A percentile compares a stretch with the other conserved stretches of the same genome.
Evolutionary conservation across 2,329 filamentous ascomycete genomes (phyloP).

Genomic region (Beauveria varroae): DNA sequence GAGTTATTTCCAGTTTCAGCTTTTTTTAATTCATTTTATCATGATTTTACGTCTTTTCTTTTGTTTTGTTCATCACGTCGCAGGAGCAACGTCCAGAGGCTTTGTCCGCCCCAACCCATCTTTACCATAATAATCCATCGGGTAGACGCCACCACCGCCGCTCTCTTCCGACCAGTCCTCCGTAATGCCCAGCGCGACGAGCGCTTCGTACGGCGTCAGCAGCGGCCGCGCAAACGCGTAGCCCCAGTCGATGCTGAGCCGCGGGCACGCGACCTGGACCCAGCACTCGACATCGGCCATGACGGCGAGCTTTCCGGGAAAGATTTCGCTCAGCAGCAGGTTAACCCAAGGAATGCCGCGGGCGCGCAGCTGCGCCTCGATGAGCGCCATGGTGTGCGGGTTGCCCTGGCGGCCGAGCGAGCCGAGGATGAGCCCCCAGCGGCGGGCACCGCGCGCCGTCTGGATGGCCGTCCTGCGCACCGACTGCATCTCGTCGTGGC

Average conservation of each 20-base stretch:
- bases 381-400: slow-evolving; percentile 80
- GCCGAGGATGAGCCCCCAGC: slow-evolving; percentile 93
- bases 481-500: slow-evolving; percentile 82
- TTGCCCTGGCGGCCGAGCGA: slow-evolving; percentile 92
- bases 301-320: slow-evolving; percentile 87
- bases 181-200: slow-evolving; percentile 75
- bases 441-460: slow-evolving; percentile 66
- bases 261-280: slow-evolving; percentile 97
- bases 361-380: slow-evolving; percentile 67
- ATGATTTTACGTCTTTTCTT: neutral
- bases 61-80: slow-evolving; percentile 13
- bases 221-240: slow-evolving; percentile 88
- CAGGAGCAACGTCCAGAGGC: slow-evolving; percentile 25
- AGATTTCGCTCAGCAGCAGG: slow-evolving; percentile 86
- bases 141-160: slow-evolving; percentile 65
- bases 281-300: slow-evolving; percentile 95
- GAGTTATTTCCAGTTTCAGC: neutral
- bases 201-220: slow-evolving; percentile 88
- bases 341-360: slow-evolving; percentile 76
- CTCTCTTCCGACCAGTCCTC: slow-evolving; percentile 59
- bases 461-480: slow-evolving; percentile 71
- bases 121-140: slow-evolving; percentile 97
- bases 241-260: slow-evolving; percentile 96
- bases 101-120: slow-evolving; percentile 82
- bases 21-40: slow-evolving; percentile 1